Evolutionary conservation across 768 basidiomycete species (phyloP).

Genomic region (Leucocoprinus leucothites): DNA sequence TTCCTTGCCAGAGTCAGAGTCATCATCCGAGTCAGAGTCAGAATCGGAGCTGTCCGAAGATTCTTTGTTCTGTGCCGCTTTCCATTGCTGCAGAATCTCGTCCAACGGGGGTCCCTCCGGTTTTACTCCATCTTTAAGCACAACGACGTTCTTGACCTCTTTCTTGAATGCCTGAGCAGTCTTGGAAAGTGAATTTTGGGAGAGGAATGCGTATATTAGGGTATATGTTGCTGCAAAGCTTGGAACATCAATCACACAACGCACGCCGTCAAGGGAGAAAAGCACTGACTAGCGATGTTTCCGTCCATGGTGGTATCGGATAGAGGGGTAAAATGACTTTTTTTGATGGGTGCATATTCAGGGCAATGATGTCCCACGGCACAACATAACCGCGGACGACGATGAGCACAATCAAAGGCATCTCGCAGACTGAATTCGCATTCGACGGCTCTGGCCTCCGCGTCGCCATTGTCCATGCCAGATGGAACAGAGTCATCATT

Average conservation of each 20-base stretch:
- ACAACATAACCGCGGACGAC: constrained; percentile 11
- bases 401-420: constrained; percentile 76
- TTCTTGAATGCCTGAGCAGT: constrained; percentile 74
- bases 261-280: too few species aligned
- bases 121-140: constrained; percentile 53
- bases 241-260: constrained; percentile 10
- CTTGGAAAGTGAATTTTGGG: constrained; percentile 60
- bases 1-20: not conserved
- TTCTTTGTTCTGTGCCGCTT: constrained; percentile 25
- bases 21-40: constrained; percentile 23
- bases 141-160: constrained; percentile 59
- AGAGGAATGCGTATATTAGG: constrained; percentile 72
- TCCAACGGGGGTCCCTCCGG: constrained; percentile 55
- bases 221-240: constrained; percentile 62
- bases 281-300: constrained; percentile 47
- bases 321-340: constrained; percentile 13
- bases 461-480: constrained; percentile 89
- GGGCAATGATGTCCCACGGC: constrained; percentile 30
- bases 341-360: constrained; percentile 20
- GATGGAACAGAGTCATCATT: constrained; percentile 93
- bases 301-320: constrained; percentile 39
- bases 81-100: constrained; percentile 68
- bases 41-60: constrained; percentile 20
- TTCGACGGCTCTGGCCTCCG: constrained; percentile 82
- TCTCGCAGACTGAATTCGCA: constrained; percentile 51